Evolutionary conservation across 2,329 filamentous ascomycete species (phyloP).

Genomic region (Epichloe brachyelytri): DNA sequence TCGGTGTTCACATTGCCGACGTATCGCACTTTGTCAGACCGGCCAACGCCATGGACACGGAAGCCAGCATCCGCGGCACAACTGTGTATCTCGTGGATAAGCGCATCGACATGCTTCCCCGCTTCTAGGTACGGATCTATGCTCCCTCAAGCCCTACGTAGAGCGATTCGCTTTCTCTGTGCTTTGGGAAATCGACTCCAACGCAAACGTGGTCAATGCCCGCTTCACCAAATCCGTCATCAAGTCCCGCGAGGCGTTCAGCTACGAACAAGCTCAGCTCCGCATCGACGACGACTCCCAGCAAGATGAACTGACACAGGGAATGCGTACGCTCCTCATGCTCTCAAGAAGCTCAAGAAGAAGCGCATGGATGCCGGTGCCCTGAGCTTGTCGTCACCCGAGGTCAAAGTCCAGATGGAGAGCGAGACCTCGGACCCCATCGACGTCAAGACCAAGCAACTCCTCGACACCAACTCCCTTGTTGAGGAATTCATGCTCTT

Average conservation of each 20-base stretch:
- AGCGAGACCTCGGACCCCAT: slow-evolving; percentile 93
- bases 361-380: slow-evolving; percentile 96
- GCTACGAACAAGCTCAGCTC: slow-evolving; percentile 90
- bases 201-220: slow-evolving; percentile 75
- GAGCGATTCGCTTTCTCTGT: slow-evolving; percentile 82
- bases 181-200: slow-evolving; percentile 74
- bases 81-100: slow-evolving; percentile 98
- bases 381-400: slow-evolving; percentile 89
- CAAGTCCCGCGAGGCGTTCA: slow-evolving; percentile 90
- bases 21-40: slow-evolving; percentile 99
- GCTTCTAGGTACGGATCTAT: slow-evolving; percentile 89
- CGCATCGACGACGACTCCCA: slow-evolving; percentile 83
- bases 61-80: slow-evolving; percentile 86
- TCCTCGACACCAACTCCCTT: slow-evolving; percentile 90
- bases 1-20: slow-evolving; percentile 96
- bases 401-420: slow-evolving; percentile 90
- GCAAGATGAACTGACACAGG: slow-evolving; percentile 76
- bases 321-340: slow-evolving; percentile 75
- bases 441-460: slow-evolving; percentile 89
- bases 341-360: slow-evolving; percentile 84
- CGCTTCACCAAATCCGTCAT: slow-evolving; percentile 97
- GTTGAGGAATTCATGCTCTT: slow-evolving; percentile 99
- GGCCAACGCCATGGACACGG: slow-evolving; percentile 90
- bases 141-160: slow-evolving; percentile 95
- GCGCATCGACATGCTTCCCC: slow-evolving; percentile 99